Conservation (phyloP, 345 rosid species). For the Gossypium herbaceum region DNA sequence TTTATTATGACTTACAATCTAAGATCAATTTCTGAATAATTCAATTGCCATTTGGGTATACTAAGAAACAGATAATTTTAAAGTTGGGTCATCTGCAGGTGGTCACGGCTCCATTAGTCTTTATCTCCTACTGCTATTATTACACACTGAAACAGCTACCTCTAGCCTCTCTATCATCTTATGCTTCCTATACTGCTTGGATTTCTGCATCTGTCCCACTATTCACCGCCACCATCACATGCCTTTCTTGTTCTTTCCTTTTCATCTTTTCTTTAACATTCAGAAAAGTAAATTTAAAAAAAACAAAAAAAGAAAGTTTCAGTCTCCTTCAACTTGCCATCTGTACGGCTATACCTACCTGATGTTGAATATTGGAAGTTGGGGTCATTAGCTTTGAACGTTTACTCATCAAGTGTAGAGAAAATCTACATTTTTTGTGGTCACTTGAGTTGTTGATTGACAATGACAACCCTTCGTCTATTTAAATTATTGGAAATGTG, state of each 20-base stretch:
- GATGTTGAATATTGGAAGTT: too few species aligned
- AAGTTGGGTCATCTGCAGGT: neutral
- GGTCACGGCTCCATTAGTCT: neutral
- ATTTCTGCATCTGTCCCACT: neutral
- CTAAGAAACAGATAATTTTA: neutral
- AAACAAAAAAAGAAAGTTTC: too few species aligned
- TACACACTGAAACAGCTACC: too few species aligned
- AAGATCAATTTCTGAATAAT: neutral
- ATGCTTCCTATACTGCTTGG: too few species aligned
- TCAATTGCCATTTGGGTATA: neutral
- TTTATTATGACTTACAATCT: too few species aligned
- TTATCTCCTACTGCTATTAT: neutral
- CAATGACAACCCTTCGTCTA: neutral
- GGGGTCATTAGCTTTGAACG: neutral
- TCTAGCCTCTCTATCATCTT: too few species aligned
- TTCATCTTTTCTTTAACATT: neutral
- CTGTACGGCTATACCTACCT: neutral
- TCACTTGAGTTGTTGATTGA: neutral
- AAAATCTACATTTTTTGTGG: too few species aligned
- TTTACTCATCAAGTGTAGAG: too few species aligned
- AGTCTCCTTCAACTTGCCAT: too few species aligned
- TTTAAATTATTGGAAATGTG: neutral
- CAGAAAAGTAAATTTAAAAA: too few species aligned
- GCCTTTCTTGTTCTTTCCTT: neutral
- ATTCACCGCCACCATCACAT: neutral